Evolutionary conservation across 352 stramenopile species (phyloP).

Genomic region (Phytopythium chamaehyphon): DNA sequence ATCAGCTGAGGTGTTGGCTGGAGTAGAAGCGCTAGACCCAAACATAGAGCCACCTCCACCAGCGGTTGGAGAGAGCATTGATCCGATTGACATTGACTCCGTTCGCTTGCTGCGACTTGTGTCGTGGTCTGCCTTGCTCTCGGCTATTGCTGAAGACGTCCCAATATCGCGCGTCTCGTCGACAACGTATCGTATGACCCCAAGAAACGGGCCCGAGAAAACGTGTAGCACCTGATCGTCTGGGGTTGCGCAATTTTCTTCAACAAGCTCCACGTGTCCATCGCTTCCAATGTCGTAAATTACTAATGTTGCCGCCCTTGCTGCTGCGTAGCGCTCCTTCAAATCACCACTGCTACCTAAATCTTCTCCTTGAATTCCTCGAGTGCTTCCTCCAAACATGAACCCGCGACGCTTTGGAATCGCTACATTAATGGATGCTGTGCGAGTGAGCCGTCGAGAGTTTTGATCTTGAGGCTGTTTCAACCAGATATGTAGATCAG

Average conservation of each 20-base stretch:
- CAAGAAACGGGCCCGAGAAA: constrained; percentile 66
- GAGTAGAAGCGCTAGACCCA: constrained; percentile 12
- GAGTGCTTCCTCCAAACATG: constrained; percentile 57
- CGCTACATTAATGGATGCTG: constrained; percentile 28
- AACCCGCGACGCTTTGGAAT: constrained; percentile 48
- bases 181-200: constrained; percentile 54
- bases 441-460: constrained; percentile 28
- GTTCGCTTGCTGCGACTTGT: constrained; percentile 42
- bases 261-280: constrained; percentile 43
- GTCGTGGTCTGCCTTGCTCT: constrained; percentile 23
- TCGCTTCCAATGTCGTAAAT: constrained; percentile 33
- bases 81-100: constrained; percentile 46
- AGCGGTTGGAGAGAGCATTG: constrained; percentile 29
- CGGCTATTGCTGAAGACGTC: not conserved
- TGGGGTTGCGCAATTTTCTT: constrained; percentile 39
- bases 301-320: constrained; percentile 32
- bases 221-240: constrained; percentile 65
- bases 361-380: constrained; percentile 23
- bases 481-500: too few species aligned
- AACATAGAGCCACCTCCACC: constrained; percentile 14
- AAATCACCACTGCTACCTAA: constrained; percentile 14
- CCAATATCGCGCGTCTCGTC: constrained; percentile 3
- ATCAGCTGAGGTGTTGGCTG: constrained; percentile 9
- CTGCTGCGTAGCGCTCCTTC: constrained; percentile 27
- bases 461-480: constrained; percentile 54